Percentiles rank a stretch among this genome's conserved stretches.
Conservation (phyloP, 495 filamentous ascomycete genomes). For the Podospora anserina region DNA sequence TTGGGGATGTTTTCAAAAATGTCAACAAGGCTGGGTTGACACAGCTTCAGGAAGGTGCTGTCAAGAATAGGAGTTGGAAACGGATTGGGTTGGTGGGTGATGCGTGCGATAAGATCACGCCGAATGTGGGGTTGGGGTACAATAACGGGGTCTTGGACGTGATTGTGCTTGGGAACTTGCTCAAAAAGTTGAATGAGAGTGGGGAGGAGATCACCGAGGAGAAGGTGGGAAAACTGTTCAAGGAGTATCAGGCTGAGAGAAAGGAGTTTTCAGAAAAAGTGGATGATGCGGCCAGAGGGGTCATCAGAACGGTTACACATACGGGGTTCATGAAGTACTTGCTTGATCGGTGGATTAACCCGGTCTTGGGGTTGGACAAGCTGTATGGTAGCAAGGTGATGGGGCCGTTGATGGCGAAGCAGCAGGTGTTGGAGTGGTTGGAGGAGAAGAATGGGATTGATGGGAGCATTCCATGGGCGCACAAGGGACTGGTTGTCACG, state of each 20-base stretch:
- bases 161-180: neutral
- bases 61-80: slow-evolving; percentile 36
- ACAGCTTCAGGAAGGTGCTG: slow-evolving; percentile 37
- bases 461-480: neutral
- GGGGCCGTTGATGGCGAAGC: slow-evolving; percentile 7
- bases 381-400: neutral
- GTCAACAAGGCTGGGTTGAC: slow-evolving; percentile 24
- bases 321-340: neutral
- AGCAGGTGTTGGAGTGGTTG: slow-evolving; percentile 9
- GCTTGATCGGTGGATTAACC: slow-evolving; percentile 1
- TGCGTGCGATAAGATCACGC: slow-evolving; percentile 39
- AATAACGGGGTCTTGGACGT: slow-evolving; percentile 24
- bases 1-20: slow-evolving; percentile 38
- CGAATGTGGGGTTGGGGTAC: slow-evolving; percentile 40
- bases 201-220: neutral
- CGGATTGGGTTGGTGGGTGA: slow-evolving; percentile 42
- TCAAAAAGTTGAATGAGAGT: neutral
- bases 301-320: slow-evolving; percentile 1
- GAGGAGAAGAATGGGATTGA: neutral
- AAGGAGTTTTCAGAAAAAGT: neutral
- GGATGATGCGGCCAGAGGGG: neutral
- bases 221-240: neutral
- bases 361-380: neutral
- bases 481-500: neutral
- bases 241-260: neutral